phyloP scores from a whole-genome alignment of 352 stramenopile genomes.

The Bremia lactucae region DNA sequence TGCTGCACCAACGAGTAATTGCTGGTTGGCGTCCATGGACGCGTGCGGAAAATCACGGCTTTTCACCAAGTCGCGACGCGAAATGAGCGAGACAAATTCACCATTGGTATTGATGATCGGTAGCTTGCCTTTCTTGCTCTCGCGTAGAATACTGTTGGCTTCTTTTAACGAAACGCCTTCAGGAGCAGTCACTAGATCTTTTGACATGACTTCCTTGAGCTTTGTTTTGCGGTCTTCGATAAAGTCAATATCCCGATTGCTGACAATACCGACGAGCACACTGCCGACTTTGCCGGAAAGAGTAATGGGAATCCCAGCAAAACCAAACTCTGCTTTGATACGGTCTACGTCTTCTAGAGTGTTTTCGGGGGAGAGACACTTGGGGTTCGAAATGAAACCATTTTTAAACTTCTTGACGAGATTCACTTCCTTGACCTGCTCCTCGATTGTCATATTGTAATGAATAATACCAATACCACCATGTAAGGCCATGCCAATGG shows the following conservation, averaged over 20 bases:
- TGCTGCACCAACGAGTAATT: constrained; percentile 95
- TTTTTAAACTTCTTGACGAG: constrained; percentile 99
- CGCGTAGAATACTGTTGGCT: constrained; percentile 96
- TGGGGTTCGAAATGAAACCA: constrained; percentile 98
- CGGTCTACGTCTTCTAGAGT: constrained; percentile 93
- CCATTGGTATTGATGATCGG: constrained; percentile 97
- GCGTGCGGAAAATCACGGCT: constrained; percentile 95
- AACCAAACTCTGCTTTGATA: constrained; percentile 94
- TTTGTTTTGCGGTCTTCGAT: constrained; percentile 89
- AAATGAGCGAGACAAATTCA: constrained; percentile 98
- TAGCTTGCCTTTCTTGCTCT: constrained; percentile 99
- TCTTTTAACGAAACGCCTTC: constrained; percentile 93
- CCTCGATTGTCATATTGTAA: constrained; percentile 98
- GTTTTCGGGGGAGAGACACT: constrained; percentile 91
- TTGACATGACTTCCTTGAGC: constrained; percentile 84
- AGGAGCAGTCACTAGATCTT: constrained; percentile 86
- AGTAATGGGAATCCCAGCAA: constrained; percentile 99
- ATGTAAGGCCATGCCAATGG: constrained; percentile 98
- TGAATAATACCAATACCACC: constrained; percentile 99
- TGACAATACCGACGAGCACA: constrained; percentile 97
- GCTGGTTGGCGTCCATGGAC: constrained; percentile 97
- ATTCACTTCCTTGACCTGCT: constrained; percentile 91
- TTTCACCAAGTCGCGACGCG: constrained; percentile 96
- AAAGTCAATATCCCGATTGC: constrained; percentile 98
- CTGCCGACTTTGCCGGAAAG: constrained; percentile 95